Evolutionary conservation across 2,329 filamentous ascomycete genomes (phyloP), one percentile per base, ranked within the genome.

Genomic region (Metarhizium robertsii): DNA sequence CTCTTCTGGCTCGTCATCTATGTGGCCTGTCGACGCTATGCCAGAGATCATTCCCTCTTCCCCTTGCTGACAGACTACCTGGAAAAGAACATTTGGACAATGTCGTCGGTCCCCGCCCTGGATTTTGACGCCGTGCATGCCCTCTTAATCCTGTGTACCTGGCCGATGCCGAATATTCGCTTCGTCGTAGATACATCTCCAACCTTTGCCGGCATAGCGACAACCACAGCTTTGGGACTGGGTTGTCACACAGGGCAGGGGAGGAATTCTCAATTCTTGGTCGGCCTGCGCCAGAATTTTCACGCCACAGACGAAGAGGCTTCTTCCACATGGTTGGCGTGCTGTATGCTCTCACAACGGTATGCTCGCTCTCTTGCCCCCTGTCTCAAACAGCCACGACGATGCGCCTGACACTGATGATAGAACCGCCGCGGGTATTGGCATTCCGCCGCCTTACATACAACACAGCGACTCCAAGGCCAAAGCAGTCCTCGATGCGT

Each of bases 1-100:
- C 71, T 82, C 6, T 82, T 82, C 61, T 82, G 79, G 79, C 69
- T 75, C n/a, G 71, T 82, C 54, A 69, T 82, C 46, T 75, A 73
- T 58, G 73, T 79, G 18, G 70, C 76, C 7, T 75, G 73, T 30
- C 76, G 79, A 2, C 74, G 77, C 1, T 79, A 79, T 59, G 69
- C 75, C 4, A 72, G 71, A 43, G 72, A 73, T 46, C 62, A 69
- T 2, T 67, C 67, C 3, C 63, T 77, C 20, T 71, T 78, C 18
- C 65, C 69, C 1, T 74, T 77, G 46, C 64, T 81, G 5, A 67
- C 74, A 46, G 76, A 79, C n/a, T 66, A 74, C 14, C 66, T 82
- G 8, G 69, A 70, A 56, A 66, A 70, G 1, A 75, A 79, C 57
- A 69, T 79, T 10, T 77, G 74, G 70, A 64, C 66, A 5, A 66